Base-by-base conservation (phyloP, 192 early-diverging fungal genomes). In the Coemansia sp. region DNA sequence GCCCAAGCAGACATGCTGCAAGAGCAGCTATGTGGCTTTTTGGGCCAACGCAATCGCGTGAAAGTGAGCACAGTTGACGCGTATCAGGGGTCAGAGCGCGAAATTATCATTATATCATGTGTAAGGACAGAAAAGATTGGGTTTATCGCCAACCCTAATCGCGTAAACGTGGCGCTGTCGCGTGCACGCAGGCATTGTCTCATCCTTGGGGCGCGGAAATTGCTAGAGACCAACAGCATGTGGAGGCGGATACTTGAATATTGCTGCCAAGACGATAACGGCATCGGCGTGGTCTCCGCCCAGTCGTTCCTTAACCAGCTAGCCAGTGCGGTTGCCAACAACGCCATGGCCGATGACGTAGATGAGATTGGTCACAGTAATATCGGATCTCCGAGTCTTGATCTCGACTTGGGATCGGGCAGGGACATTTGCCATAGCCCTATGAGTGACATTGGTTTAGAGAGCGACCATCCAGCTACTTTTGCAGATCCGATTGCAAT, bases 61-160 rank as follows among this genome's bases (percentile, higher is more conserved):
- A 69, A 79, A 43, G 79, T 86, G 24, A 82, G 76, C 50, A 86
- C 84, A 0, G 84, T 86, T 10, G 84, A 86, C 62, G 83, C 83
- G 11, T 86, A 85, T 67, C 85, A 86, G 62, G 85, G 85, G 0
- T 77, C 81, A 10, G 85, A 86, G 69, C 83, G 80, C 39, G 75
- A 81, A 8, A 55, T 86, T 2, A 82, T 86, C 39, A 68, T 86
- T 26, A 67, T 86, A 7, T 83, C 83, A 23, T 79, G 75, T 26
- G 84, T 85, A 20, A 69, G 82, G 21, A 80, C 77, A 4, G 73
- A 75, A 3, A 74, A 74, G 28, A 67, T 84, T 16, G 84, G 84
- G 5, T 86, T 86, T 38, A 79, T 78, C 14, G 67, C 76, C n/a
- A 79, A 75, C 9, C 67, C 77, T 9, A 79, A 84, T 36, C 74